phyloP scores from a whole-genome alignment of 768 basidiomycete species.

The Auricularia heimuer region DNA sequence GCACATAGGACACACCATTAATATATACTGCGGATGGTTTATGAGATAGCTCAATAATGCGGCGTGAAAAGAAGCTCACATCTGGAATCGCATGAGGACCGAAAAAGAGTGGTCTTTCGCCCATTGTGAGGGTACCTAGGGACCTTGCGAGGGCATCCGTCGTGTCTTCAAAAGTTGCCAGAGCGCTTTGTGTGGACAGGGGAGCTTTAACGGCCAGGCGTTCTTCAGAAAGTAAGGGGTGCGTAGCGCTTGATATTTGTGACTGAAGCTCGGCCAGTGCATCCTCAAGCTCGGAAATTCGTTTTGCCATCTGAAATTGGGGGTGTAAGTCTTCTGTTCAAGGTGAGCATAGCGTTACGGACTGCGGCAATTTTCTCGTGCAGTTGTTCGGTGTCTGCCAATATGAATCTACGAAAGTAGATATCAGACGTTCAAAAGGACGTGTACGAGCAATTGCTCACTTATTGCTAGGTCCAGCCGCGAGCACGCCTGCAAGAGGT shows the following conservation, averaged over 20 bases:
- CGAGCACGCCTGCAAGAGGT: slow-evolving; percentile 29
- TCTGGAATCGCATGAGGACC: slow-evolving; percentile 41
- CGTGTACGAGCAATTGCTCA: slow-evolving; percentile 15
- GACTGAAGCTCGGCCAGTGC: slow-evolving; percentile 26
- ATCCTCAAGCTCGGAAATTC: slow-evolving; percentile 37
- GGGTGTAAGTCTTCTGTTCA: too few relatives aligned
- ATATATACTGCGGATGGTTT: slow-evolving; percentile 4
- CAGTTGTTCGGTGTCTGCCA: slow-evolving; percentile 39
- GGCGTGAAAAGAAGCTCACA: slow-evolving; percentile 20
- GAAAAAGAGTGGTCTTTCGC: slow-evolving; percentile 35
- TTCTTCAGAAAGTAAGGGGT: slow-evolving; percentile 13
- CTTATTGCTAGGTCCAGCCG: slow-evolving; percentile 51
- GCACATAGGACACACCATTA: neutral
- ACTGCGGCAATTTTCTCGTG: slow-evolving; percentile 34
- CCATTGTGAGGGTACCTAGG: slow-evolving; percentile 41
- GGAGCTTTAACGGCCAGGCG: slow-evolving; percentile 1
- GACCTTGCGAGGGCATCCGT: neutral
- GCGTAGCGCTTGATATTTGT: slow-evolving; percentile 11
- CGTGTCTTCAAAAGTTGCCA: neutral
- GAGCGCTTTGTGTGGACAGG: neutral
- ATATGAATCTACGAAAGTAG: slow-evolving; percentile 31
- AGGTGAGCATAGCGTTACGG: too few relatives aligned
- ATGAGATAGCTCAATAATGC: neutral
- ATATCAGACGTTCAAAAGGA: neutral
- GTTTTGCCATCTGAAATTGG: slow-evolving; percentile 19